Evolutionary conservation across 768 basidiomycete species (phyloP), one percentile per base, ranked within the genome.

Genomic region (Podaxis sp.): DNA sequence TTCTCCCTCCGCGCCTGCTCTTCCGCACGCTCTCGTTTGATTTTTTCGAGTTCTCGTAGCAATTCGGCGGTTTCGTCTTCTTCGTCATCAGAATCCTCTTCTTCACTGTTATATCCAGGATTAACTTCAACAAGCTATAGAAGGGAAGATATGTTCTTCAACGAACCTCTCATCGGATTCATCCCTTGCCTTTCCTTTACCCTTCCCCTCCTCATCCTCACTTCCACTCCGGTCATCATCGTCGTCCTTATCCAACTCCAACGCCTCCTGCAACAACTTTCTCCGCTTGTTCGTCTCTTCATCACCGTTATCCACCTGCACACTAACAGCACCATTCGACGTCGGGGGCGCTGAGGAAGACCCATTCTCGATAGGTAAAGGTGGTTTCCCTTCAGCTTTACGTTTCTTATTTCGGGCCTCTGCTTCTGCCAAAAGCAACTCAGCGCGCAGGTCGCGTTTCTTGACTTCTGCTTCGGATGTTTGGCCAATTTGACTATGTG

Each of bases 1-100:
- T 79, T 79, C 46, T 97, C 96, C 71, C 85, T 79, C 47, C 91
- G 80, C 38, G 82, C 89, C 70, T 94, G 94, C 74, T 98, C 97
- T 68, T 90, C 95, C 10, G 95, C 95, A 9, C 96, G 83, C 69
- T 98, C 95, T 50, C 88, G 88, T 74, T 97, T 98, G 66, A 98
- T 98, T 78, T 96, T 98, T 74, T 97, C 96, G n/a, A 99, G 81
- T 72, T 99, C 97, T 25, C 94, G 87, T 63, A 99, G 79, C 23
- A 99, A 80, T 68, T 97, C 96, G 0, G 94, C 94, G 0, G 94
- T 93, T 57, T 96, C 93, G 67, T 94, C 92, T 64, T 96, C 95
- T 7, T 92, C 90, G 16, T 89, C 83, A 10, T 79, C 77, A 0
- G 71, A 77, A 23, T 87, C 85, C 5, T 82, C 80, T 6, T 83